Conservation (phyloP, 352 stramenopile genomes). For the Globisporangium paddicum region DNA sequence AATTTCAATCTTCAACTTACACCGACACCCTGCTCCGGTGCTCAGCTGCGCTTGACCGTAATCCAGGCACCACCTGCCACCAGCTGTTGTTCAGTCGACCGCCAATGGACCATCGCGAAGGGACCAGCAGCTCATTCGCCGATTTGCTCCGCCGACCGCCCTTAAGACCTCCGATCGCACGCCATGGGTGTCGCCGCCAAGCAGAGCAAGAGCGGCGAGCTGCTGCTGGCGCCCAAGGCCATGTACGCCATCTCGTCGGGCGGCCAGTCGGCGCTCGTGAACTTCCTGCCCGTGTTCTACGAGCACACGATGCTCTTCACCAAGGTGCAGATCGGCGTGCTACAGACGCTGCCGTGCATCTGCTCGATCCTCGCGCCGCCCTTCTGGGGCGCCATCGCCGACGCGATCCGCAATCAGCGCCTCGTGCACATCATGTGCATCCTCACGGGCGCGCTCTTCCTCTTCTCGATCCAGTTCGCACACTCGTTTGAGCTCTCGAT, state of each 20-base stretch:
- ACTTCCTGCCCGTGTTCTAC: constrained; percentile 77
- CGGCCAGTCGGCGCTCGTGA: constrained; percentile 60
- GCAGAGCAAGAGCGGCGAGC: constrained; percentile 3
- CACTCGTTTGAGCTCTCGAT: constrained; percentile 47
- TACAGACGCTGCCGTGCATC: constrained; percentile 66
- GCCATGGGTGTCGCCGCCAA: constrained; percentile 21
- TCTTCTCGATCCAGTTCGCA: constrained; percentile 56
- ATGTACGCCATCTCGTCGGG: constrained; percentile 72
- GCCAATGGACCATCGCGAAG: neutral
- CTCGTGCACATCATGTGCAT: constrained; percentile 60
- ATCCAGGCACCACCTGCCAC: constrained; percentile 1
- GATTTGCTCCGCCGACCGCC: neutral
- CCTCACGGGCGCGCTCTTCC: constrained; percentile 44
- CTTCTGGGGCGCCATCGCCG: constrained; percentile 70
- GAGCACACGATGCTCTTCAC: constrained; percentile 56
- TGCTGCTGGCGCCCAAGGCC: constrained; percentile 67
- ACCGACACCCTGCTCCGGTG: neutral
- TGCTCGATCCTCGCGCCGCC: constrained; percentile 61
- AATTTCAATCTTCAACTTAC: constrained; percentile 6
- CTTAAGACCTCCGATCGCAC: constrained; percentile 2
- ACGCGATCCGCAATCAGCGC: constrained; percentile 60
- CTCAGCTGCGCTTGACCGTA: constrained; percentile 8
- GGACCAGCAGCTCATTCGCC: constrained; percentile 3
- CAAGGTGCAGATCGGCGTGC: constrained; percentile 72
- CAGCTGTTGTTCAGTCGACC: neutral